A percentile compares a stretch with the other conserved stretches of the same genome.
Conservation (phyloP, 1,284 basidiomycete genomes). For the Psilocybe mexicana region DNA sequence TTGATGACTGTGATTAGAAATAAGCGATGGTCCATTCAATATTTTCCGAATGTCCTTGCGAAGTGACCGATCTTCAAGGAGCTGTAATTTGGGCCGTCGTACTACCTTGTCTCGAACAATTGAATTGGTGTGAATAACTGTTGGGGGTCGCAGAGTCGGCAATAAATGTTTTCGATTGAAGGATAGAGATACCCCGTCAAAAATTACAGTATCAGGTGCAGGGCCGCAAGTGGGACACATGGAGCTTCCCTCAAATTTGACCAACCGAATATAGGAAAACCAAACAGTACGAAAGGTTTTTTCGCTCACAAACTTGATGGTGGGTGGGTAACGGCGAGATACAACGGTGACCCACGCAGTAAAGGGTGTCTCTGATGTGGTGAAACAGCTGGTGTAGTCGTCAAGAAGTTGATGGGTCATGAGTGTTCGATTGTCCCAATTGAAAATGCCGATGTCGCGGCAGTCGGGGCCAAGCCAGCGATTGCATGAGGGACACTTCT, state of each 20-base stretch:
- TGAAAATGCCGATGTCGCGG: slow-evolving; percentile 27
- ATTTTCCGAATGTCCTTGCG: no score
- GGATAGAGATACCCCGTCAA: slow-evolving; percentile 28
- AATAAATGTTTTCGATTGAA: slow-evolving; percentile 22
- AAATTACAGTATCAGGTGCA: slow-evolving; percentile 25
- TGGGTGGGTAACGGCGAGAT: slow-evolving; percentile 11
- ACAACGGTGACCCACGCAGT: slow-evolving; percentile 23
- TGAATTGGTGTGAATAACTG: not conserved
- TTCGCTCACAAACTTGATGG: slow-evolving; percentile 20
- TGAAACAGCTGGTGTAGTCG: slow-evolving; percentile 29
- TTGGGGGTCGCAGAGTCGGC: slow-evolving; percentile 22
- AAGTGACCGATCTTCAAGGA: no score
- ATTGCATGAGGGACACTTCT: slow-evolving; percentile 14
- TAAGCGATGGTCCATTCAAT: no score
- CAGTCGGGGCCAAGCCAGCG: slow-evolving; percentile 25
- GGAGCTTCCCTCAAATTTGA: slow-evolving; percentile 21
- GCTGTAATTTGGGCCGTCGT: no score
- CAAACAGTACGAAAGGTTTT: slow-evolving; percentile 24
- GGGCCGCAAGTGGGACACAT: slow-evolving; percentile 21
- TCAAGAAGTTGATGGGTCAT: slow-evolving; percentile 31
- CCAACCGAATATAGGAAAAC: slow-evolving; percentile 25
- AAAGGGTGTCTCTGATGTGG: slow-evolving; percentile 31
- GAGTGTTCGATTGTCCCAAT: slow-evolving; percentile 28
- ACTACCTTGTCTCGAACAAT: not conserved
- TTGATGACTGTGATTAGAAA: no score